Base-by-base conservation (phyloP, 1,284 basidiomycete species). In the Sporisorium exsertum region DNA sequence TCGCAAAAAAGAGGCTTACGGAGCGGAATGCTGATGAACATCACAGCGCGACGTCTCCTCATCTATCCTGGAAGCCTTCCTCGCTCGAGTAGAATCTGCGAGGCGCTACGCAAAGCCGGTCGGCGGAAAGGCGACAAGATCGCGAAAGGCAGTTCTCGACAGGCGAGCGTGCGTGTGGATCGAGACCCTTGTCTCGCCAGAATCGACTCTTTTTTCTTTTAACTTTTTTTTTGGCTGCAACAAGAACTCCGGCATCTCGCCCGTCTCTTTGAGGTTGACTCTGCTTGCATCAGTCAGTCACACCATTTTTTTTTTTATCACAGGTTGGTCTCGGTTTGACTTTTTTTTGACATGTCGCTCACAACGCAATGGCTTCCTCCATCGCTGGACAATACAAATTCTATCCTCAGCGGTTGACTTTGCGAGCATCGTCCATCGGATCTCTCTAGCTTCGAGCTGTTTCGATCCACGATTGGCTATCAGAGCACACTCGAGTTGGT, bases 141-240 rank as follows among this genome's bases (percentile, higher is more conserved):
- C n/a, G n/a, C n/a, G n/a, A 47, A 26, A 22, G 6, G 26, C 26
- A 16, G 12, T 57, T 18, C 29, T 29, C 54, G 42, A 56, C 52
- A 53, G 52, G 20, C 29, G 42, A 18, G 18, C 32, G 16, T 40
- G 53, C 42, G 26, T 32, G 27, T n/a, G 26, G 26, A 58, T 50
- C 57, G 35, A 58, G 57, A 58, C 57, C 57, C 57, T 58, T 58
- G 57, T 50, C 57, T 58, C 57, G 57, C 57, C 46, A 50, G 42
- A 16, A 54, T 40, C 16, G 37, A 40, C 37, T n/a, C 18, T n/a
- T n/a, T 40, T 26, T 3, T 26, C 24, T n/a, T n/a, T n/a, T n/a
- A n/a, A n/a, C n/a, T n/a, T n/a, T n/a, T n/a, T n/a, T n/a, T n/a
- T n/a, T n/a, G n/a, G n/a, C n/a, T n/a, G 32, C 27, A 13, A 3